These are phyloP conservation scores for Fusarium oligoseptatum DNA, from an alignment of 2,329 filamentous ascomycete species.

Conservation along the genomic window DNA sequence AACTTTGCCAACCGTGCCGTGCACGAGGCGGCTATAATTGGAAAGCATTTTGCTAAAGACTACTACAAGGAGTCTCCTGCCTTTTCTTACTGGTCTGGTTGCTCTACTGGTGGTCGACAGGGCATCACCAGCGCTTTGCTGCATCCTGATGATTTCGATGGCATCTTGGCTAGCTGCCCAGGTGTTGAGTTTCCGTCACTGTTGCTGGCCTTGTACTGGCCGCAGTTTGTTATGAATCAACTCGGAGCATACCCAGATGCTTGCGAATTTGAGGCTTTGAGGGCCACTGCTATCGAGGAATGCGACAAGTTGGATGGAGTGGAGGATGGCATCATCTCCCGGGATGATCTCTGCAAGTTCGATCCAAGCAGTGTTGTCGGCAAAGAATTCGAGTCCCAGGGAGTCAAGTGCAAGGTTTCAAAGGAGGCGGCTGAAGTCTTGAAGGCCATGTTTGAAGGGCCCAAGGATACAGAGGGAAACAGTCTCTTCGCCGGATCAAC, in stretches of 20 bases:
- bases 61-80: not conserved
- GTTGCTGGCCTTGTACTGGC: conserved; percentile 5
- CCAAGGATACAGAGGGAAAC: not conserved
- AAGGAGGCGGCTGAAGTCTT: not conserved
- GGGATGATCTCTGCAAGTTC: conserved; percentile 1
- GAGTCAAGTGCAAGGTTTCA: not conserved
- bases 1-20: conserved; percentile 3
- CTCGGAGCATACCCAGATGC: not conserved
- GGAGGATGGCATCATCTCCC: conserved; percentile 3
- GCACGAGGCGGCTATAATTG: not conserved
- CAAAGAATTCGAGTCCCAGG: not conserved
- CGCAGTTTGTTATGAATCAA: conserved; percentile 14
- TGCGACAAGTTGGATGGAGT: conserved; percentile 12
- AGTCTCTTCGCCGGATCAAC: not conserved
- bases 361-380: conserved; percentile 1
- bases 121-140: not conserved
- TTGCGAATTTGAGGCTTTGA: conserved; percentile 7
- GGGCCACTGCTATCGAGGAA: not conserved
- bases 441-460: not conserved
- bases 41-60: not conserved
- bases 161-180: conserved; percentile 3
- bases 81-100: conserved; percentile 17
- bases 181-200: not conserved
- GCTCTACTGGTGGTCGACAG: conserved; percentile 15
- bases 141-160: conserved; percentile 2